Evolutionary conservation across 768 basidiomycete species (phyloP), one percentile per base, ranked within the genome.

Genomic region (Exsudoporus frostii): DNA sequence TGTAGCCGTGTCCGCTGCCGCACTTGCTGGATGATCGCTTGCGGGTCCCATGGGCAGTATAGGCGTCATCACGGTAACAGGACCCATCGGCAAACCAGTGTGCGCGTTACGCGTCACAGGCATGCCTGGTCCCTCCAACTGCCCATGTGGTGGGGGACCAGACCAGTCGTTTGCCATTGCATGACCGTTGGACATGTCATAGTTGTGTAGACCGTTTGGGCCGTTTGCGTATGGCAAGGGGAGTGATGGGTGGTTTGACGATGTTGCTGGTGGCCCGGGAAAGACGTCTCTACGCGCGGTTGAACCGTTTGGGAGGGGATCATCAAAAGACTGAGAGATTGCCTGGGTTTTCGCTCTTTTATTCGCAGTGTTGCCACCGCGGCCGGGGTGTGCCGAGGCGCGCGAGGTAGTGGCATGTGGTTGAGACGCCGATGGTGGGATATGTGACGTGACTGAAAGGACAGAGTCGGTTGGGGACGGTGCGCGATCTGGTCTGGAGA

Each of bases 91-190:
- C 36, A 68, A 59, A 4, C 45, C 38, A 2, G 56, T 43, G 41
- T 61, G 59, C 20, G 73, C 48, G 40, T 69, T 76, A 39, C 85
- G 74, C 38, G 80, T 75, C 7, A 87, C 79, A 13, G 88, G 87
- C 83, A 90, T 86, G 1, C 88, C 88, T 10, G 88, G 88, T 4
- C 88, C 88, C 60, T 88, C 86, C 27, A 90, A 74, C 54, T 82
- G 82, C 24, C 80, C 74, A 30, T 70, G 81, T 6, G 79, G 73
- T 55, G 51, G 74, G 11, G 78, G 77, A 19, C 75, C 74, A 38
- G 69, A 71, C 82, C 82, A 84, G 54, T 82, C 81, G 43, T 53
- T 67, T 11, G 64, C 46, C 25, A 76, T 70, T 13, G 74, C 58
- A 52, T 66, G 66, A 27, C 73, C 57, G 10, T 71, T 63, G 34